Evolutionary conservation across 495 filamentous ascomycete species (phyloP), one percentile per base, ranked within the genome.

Genomic region (Penicillium psychrofluorescens): DNA sequence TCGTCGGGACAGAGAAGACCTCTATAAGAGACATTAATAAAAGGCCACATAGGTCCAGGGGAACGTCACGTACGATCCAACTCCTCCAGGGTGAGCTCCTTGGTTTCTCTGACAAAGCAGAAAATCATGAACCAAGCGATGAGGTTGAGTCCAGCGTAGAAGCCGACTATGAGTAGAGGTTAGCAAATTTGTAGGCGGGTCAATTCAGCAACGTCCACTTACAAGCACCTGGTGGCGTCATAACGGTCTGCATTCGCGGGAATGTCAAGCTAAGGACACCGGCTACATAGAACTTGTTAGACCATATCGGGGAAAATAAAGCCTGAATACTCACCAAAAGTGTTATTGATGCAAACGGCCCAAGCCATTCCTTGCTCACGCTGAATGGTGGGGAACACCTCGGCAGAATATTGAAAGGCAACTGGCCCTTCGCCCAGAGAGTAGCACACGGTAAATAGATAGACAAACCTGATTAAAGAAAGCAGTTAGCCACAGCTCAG

Each of bases 101-200:
- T 77, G 11, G 72, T 76, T 49, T 77, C 74, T 43, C 64, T 59
- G 14, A 76, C 67, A 41, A 70, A 74, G 44, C 63, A 63, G 61
- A 74, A 76, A 16, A 76, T 71, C 61, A 73, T 62, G 32, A 61
- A 31, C 59, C 66, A 72, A 14, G 72, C 71, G 28, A 76, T 29
- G 6, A 76, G 51, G 44, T 77, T 78, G 7, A 75, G 61, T 2
- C 64, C 75, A 1, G 76, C 75, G 44, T 79, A 79, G 58, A 76
- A 73, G 10, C 68, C 63, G 35, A 64, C 60, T 64, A 36, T 22
- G 8, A 14, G 2, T 1, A 6, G 5, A 11, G 6, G 29, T 48
- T 7, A 48, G 42, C n/a, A 6, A 14, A n/a, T 30, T 22, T 8
- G 11, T 9, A 1, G 1, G 32, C 11, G 16, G 31, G 37, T 6